A percentile compares a stretch with the other conserved stretches of the same genome.
phyloP scores from a whole-genome alignment of 352 stramenopile genomes.

The Phytophthora megakarya region DNA sequence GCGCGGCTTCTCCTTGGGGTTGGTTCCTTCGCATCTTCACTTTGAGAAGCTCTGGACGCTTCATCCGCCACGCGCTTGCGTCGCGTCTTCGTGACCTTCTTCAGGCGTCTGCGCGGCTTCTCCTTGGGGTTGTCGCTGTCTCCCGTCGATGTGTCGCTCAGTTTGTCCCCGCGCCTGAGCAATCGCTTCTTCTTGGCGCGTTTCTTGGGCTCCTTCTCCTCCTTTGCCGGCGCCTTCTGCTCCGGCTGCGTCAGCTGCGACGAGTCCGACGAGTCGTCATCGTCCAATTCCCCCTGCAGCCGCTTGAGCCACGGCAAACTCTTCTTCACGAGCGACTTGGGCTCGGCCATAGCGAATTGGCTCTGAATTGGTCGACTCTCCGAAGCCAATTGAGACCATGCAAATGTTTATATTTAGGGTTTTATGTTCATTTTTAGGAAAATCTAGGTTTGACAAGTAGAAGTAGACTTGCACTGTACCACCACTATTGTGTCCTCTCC shows the following conservation, averaged over 20 bases:
- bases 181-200: conserved; percentile 13
- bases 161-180: neutral
- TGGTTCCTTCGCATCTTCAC: neutral
- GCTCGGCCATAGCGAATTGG: conserved; percentile 1
- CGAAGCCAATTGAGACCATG: conserved; percentile 7
- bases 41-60: neutral
- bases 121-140: neutral
- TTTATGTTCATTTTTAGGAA: neutral
- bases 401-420: neutral
- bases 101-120: neutral
- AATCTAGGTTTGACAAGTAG: neutral
- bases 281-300: conserved; percentile 22
- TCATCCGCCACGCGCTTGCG: conserved; percentile 4
- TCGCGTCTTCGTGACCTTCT: conserved; percentile 5
- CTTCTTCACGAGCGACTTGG: conserved; percentile 10
- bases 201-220: neutral
- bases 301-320: conserved; percentile 33
- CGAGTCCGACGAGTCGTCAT: conserved; percentile 38
- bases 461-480: no score
- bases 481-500: no score
- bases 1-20: neutral
- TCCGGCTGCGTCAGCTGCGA: neutral
- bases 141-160: no score
- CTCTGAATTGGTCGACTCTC: neutral
- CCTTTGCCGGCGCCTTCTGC: conserved; percentile 6